phyloP scores from a whole-genome alignment of 352 stramenopile species.

The Globisporangium paroecandrum region DNA sequence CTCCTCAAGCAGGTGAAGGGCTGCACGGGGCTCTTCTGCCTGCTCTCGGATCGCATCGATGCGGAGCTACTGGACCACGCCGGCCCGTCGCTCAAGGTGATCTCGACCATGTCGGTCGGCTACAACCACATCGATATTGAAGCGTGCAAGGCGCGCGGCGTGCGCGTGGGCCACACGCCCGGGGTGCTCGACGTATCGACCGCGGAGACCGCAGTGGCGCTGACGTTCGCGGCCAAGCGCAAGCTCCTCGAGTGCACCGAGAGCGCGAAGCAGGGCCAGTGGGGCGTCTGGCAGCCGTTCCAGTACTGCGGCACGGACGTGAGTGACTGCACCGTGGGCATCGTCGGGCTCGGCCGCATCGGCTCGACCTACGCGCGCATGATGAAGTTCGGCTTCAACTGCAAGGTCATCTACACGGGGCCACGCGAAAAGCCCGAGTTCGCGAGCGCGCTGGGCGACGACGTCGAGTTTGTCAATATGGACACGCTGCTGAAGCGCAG shows the following conservation, averaged over 20 bases:
- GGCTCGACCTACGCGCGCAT: slow-evolving; percentile 78
- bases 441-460: slow-evolving; percentile 28
- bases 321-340: slow-evolving; percentile 68
- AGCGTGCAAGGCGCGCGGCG: slow-evolving; percentile 57
- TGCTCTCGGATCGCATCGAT: slow-evolving; percentile 72
- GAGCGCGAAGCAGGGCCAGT: slow-evolving; percentile 68
- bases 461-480: slow-evolving; percentile 73
- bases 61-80: slow-evolving; percentile 55
- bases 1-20: slow-evolving; percentile 45
- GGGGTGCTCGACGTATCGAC: slow-evolving; percentile 83
- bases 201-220: slow-evolving; percentile 65
- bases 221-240: slow-evolving; percentile 67
- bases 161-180: slow-evolving; percentile 81
- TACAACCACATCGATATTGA: slow-evolving; percentile 90
- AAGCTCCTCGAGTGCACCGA: slow-evolving; percentile 62
- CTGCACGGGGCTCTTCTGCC: slow-evolving; percentile 56
- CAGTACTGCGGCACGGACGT: slow-evolving; percentile 74
- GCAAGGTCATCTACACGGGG: slow-evolving; percentile 79
- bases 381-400: slow-evolving; percentile 79
- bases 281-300: slow-evolving; percentile 81
- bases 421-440: slow-evolving; percentile 57
- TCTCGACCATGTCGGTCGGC: slow-evolving; percentile 88
- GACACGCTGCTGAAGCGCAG: slow-evolving; percentile 69
- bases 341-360: slow-evolving; percentile 85
- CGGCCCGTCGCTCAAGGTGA: slow-evolving; percentile 55